Evolutionary conservation across 495 filamentous ascomycete species (phyloP).

Genomic region (Talaromyces proteolyticus): DNA sequence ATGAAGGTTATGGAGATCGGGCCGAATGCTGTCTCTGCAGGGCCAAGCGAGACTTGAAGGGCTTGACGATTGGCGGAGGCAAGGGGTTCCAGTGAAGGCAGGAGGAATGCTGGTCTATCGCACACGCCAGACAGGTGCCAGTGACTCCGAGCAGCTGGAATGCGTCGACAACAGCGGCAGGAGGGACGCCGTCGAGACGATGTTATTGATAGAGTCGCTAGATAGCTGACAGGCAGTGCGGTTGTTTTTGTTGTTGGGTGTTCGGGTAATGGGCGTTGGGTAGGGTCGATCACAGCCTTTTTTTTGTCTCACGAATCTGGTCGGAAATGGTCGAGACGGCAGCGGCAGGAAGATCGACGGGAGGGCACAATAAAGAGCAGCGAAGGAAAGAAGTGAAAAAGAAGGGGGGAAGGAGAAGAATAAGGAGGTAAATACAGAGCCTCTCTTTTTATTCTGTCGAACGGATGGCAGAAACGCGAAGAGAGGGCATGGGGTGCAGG

Average conservation of each 20-base stretch:
- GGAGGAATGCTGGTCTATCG: slow-evolving; percentile 31
- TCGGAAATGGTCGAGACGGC: too few species aligned
- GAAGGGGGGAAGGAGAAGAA: slow-evolving; percentile 11
- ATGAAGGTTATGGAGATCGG: slow-evolving; percentile 30
- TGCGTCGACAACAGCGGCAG: too few species aligned
- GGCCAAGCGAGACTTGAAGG: slow-evolving; percentile 21
- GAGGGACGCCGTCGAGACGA: too few species aligned
- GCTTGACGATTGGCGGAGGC: slow-evolving; percentile 30
- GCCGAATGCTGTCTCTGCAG: slow-evolving; percentile 22
- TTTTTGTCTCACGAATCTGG: too few species aligned
- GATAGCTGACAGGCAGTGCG: too few species aligned
- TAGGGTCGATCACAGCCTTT: too few species aligned
- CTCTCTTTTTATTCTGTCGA: slow-evolving; percentile 7
- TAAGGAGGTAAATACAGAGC: slow-evolving; percentile 9
- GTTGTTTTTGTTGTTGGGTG: too few species aligned
- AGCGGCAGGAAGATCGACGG: too few species aligned
- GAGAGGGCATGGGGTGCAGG: slow-evolving; percentile 10
- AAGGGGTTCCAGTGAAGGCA: slow-evolving; percentile 25
- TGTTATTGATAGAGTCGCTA: too few species aligned
- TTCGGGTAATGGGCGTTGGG: too few species aligned
- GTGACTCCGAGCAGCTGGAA: too few species aligned
- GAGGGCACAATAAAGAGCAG: slow-evolving; percentile 8
- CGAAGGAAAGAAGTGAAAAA: slow-evolving; percentile 8
- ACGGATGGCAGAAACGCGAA: slow-evolving; percentile 13
- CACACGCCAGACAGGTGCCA: too few species aligned